phyloP scores from a whole-genome alignment of 768 basidiomycete species.

The Kondoa malvinella region DNA sequence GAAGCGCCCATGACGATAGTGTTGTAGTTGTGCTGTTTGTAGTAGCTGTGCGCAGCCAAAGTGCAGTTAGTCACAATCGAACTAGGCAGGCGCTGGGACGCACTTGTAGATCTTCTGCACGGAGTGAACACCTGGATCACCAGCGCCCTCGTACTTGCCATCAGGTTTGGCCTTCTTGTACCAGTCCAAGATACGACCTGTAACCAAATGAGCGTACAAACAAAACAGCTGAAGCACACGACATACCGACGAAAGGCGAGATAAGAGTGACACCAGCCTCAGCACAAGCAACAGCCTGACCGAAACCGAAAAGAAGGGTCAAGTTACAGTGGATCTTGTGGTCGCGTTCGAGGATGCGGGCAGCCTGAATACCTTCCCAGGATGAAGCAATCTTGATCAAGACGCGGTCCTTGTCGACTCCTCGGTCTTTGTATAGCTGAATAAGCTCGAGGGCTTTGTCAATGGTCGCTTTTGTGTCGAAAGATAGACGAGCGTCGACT shows the following conservation, averaged over 20 bases:
- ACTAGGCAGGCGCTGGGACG: conserved; percentile 17
- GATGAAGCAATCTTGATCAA: conserved; percentile 99
- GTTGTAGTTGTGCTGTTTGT: conserved; percentile 95
- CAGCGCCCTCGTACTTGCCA: conserved; percentile 70
- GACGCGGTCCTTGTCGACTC: conserved; percentile 81
- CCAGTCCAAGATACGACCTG: conserved; percentile 83
- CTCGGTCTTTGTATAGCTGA: conserved; percentile 80
- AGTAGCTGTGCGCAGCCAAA: conserved; percentile 33
- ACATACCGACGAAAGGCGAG: conserved; percentile 83
- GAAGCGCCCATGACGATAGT: conserved; percentile 99
- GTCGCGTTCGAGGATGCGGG: conserved; percentile 80
- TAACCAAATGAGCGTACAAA: background rate
- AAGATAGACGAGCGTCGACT: conserved; percentile 92
- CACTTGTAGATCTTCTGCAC: conserved; percentile 98
- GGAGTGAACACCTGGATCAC: conserved; percentile 87
- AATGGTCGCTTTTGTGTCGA: conserved; percentile 84
- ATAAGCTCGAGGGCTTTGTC: conserved; percentile 64
- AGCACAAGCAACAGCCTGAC: conserved; percentile 94
- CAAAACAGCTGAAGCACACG: conserved; percentile 13
- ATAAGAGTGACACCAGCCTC: conserved; percentile 97
- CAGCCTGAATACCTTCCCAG: conserved; percentile 99
- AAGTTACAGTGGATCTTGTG: conserved; percentile 96
- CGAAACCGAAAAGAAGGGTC: conserved; percentile 96
- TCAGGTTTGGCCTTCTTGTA: conserved; percentile 77
- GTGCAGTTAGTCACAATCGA: background rate